phyloP scores from a whole-genome alignment of 176 grass and related monocot species.

The Triticum urartu region DNA sequence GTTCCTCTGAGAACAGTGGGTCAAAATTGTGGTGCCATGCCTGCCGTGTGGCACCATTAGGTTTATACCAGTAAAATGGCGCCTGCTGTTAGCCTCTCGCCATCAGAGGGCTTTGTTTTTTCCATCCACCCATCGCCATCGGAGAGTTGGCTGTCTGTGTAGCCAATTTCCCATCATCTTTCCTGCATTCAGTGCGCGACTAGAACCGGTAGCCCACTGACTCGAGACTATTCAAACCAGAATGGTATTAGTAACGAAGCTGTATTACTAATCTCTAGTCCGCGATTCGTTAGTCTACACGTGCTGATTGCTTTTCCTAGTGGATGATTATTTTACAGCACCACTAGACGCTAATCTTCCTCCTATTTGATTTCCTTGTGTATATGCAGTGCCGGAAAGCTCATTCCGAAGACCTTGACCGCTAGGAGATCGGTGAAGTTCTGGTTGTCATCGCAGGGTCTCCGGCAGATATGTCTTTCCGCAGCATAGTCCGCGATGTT shows the following conservation, averaged over 20 bases:
- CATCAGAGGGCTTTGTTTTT: conserved; percentile 21
- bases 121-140: neutral
- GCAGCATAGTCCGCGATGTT: conserved; percentile 72
- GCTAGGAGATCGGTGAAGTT: neutral
- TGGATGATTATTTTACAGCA: conserved; percentile 18
- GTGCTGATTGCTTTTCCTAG: neutral
- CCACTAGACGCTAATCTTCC: neutral
- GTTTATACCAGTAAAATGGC: neutral
- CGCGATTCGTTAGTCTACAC: neutral
- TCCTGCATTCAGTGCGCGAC: conserved; percentile 29
- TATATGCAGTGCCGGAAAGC: conserved; percentile 19
- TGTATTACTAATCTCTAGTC: conserved; percentile 19
- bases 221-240: conserved; percentile 29
- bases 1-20: neutral
- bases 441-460: neutral
- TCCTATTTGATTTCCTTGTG: neutral
- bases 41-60: neutral
- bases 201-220: conserved; percentile 23
- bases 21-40: neutral
- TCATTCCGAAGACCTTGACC: conserved; percentile 15
- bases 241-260: conserved; percentile 9
- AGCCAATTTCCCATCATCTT: neutral
- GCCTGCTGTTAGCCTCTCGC: conserved; percentile 26
- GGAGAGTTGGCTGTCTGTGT: conserved; percentile 32
- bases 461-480: conserved; percentile 54